Conservation (phyloP, 805 yeast species). For the Ogataea pilisensis region DNA sequence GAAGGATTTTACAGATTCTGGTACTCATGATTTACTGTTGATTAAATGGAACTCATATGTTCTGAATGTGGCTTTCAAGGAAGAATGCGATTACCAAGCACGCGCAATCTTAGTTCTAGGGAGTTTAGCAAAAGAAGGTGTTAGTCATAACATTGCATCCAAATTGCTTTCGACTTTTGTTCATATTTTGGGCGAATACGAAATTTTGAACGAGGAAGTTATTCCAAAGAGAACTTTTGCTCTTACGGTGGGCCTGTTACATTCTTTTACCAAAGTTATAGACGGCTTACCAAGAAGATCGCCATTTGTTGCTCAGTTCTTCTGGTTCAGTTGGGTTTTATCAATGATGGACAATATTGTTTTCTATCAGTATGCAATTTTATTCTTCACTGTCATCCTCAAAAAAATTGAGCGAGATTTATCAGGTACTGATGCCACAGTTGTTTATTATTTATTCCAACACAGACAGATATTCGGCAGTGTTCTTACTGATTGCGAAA, state of each 20-base stretch:
- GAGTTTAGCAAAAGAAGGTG: constrained; percentile 57
- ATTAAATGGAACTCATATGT: constrained; percentile 63
- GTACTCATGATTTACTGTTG: constrained; percentile 52
- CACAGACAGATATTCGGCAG: constrained; percentile 38
- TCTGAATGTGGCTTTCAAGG: constrained; percentile 55
- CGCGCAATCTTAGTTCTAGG: constrained; percentile 70
- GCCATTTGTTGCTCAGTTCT: constrained; percentile 41
- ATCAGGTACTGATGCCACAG: constrained; percentile 23
- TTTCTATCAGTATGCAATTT: constrained; percentile 28
- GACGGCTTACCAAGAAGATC: constrained; percentile 46
- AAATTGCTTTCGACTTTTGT: constrained; percentile 21
- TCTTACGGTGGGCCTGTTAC: constrained; percentile 35
- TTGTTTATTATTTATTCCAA: constrained; percentile 28
- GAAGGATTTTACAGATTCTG: constrained; percentile 41
- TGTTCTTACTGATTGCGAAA: constrained; percentile 41
- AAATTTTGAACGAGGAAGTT: constrained; percentile 10
- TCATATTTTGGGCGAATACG: constrained; percentile 26
- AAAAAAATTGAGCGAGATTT: constrained; percentile 30
- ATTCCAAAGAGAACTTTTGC: constrained; percentile 20
- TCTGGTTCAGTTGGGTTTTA: constrained; percentile 41
- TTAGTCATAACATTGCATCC: constrained; percentile 47
- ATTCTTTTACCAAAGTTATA: constrained; percentile 44
- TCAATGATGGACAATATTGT: constrained; percentile 24
- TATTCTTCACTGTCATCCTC: constrained; percentile 35
- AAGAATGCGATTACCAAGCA: constrained; percentile 56